These are phyloP conservation scores for Neolentinus lepideus DNA, from an alignment of 1,284 basidiomycete species.

Conservation along the genomic window DNA sequence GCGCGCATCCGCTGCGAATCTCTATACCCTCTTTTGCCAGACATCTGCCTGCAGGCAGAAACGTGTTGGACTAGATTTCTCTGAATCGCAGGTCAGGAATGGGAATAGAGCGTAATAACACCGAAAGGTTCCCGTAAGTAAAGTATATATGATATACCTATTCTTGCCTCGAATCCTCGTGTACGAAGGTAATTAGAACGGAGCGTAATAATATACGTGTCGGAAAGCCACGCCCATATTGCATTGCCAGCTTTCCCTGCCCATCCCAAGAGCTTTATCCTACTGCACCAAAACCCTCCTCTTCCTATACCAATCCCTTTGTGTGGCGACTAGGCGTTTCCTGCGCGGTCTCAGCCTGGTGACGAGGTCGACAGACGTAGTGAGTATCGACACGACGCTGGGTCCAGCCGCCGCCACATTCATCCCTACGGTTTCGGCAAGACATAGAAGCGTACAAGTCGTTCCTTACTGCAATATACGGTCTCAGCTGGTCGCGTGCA, in stretches of 20 bases:
- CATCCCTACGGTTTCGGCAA: background rate
- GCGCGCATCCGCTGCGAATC: background rate
- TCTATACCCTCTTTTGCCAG: background rate
- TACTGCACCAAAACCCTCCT: background rate
- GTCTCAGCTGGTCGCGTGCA: background rate
- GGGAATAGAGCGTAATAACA: constrained; percentile 2
- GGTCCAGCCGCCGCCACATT: background rate
- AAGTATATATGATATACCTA: constrained; percentile 1
- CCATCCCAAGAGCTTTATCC: background rate
- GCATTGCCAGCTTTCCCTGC: background rate
- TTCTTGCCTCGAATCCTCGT: background rate
- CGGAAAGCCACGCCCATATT: background rate
- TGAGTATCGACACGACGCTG: background rate
- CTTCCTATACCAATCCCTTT: background rate
- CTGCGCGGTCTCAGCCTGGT: background rate
- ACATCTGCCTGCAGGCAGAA: background rate
- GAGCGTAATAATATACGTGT: background rate
- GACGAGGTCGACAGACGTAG: background rate
- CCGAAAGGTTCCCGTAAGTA: background rate
- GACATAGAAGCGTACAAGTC: background rate
- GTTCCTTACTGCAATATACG: background rate
- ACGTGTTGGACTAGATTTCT: background rate
- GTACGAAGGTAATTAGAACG: background rate
- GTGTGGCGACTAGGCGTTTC: background rate
- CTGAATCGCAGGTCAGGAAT: background rate